These are phyloP conservation scores for Theobroma grandiflorum DNA, from an alignment of 441 rosid genomes.

Conservation along the genomic window DNA sequence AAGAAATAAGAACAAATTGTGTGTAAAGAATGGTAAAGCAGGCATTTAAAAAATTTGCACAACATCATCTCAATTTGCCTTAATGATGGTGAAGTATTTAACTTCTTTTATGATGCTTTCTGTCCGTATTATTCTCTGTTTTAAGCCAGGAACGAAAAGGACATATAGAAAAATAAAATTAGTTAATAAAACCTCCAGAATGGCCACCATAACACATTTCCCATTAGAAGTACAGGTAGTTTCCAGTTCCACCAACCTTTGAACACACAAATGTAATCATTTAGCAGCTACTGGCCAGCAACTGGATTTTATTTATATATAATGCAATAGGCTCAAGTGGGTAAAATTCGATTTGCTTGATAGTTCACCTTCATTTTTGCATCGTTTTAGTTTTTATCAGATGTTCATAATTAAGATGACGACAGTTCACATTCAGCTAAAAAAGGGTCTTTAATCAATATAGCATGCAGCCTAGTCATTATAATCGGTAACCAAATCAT, in stretches of 20 bases:
- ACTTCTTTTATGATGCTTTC: background rate
- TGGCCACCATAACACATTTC: background rate
- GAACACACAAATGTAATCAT: background rate
- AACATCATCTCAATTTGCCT: background rate
- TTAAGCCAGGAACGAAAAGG: background rate
- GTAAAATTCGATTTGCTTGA: background rate
- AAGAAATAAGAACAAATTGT: background rate
- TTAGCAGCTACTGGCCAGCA: background rate
- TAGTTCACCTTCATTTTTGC: background rate
- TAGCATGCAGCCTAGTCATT: slow-evolving; percentile 9
- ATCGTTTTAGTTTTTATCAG: background rate
- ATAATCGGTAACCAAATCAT: background rate
- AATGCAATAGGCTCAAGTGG: background rate
- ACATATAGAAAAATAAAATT: background rate
- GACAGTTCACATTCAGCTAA: background rate
- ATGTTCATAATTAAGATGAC: background rate
- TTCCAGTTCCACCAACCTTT: background rate
- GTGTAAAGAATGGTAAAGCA: background rate
- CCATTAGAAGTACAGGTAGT: background rate
- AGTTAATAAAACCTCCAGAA: background rate
- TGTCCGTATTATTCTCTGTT: background rate
- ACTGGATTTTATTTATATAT: background rate
- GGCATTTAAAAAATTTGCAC: background rate
- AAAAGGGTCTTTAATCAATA: background rate
- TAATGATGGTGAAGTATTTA: slow-evolving; percentile 10